Evolutionary conservation across 2,329 filamentous ascomycete genomes (phyloP).

Genomic region (Myrmaecium sp.): DNA sequence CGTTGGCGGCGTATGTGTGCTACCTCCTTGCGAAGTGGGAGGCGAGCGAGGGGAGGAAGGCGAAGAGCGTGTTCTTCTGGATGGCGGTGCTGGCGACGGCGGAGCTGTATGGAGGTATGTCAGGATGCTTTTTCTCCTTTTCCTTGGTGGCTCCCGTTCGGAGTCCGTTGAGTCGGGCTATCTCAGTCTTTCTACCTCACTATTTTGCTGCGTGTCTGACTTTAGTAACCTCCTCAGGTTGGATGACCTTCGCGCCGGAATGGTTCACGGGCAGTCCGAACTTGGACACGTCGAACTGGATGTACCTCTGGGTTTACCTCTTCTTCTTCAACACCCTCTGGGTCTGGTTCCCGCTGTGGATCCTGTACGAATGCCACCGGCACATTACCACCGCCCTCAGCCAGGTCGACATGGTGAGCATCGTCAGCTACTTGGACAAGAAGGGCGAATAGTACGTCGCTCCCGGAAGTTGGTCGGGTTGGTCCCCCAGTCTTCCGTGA

Average conservation of each 20-base stretch:
- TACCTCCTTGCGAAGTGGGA: slow-evolving; percentile 28
- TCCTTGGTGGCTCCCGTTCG: too few relatives aligned
- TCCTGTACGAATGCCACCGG: slow-evolving; percentile 34
- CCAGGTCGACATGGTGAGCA: slow-evolving; percentile 3
- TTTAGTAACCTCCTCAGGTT: slow-evolving; percentile 30
- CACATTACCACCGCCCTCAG: slow-evolving; percentile 18
- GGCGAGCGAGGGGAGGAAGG: slow-evolving; percentile 11
- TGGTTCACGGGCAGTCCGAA: slow-evolving; percentile 43
- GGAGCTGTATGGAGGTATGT: slow-evolving; percentile 42
- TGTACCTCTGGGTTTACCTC: slow-evolving; percentile 47
- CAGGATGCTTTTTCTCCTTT: background rate
- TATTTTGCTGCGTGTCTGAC: too few relatives aligned
- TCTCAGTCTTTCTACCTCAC: too few relatives aligned
- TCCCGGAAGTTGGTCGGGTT: too few relatives aligned
- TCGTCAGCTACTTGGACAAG: slow-evolving; percentile 5
- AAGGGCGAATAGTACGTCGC: too few relatives aligned
- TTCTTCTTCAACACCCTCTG: slow-evolving; percentile 48
- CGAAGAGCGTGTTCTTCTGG: slow-evolving; percentile 30
- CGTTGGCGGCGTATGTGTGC: slow-evolving; percentile 40
- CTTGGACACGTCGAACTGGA: slow-evolving; percentile 40
- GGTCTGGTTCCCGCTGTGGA: slow-evolving; percentile 42
- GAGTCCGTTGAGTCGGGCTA: background rate
- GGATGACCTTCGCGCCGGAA: slow-evolving; percentile 50
- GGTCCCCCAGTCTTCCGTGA: too few relatives aligned
- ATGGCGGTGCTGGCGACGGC: slow-evolving; percentile 42